Percentiles rank a stretch among this genome's conserved stretches.
These are phyloP conservation scores for Pyrus betulifolia DNA, from an alignment of 306 rosid genomes.

Conservation along the genomic window DNA sequence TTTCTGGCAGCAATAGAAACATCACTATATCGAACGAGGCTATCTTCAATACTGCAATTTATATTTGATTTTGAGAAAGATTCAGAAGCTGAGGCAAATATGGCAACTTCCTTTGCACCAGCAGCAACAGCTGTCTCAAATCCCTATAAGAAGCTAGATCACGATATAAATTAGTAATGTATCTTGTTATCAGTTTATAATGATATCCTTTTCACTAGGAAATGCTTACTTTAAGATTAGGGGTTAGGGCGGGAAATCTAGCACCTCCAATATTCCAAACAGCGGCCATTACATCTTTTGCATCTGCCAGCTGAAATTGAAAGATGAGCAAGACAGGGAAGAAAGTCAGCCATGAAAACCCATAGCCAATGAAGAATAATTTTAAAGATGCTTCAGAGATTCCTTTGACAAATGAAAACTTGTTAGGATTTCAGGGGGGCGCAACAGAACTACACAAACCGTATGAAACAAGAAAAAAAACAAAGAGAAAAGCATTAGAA, in stretches of 20 bases:
- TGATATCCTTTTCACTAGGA: not conserved
- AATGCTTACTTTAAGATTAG: conserved; percentile 72
- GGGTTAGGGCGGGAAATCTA: conserved; percentile 76
- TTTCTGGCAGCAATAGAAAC: conserved; percentile 64
- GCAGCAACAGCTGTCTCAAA: conserved; percentile 86
- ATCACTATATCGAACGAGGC: conserved; percentile 55
- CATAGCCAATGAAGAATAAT: not conserved
- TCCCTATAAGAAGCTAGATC: conserved; percentile 44
- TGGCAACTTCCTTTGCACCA: conserved; percentile 91
- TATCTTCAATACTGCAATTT: conserved; percentile 75
- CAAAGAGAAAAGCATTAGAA: not conserved
- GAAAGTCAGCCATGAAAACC: not conserved
- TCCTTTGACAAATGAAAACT: not conserved
- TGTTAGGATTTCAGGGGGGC: not conserved
- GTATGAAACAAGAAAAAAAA: too few relatives aligned
- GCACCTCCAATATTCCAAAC: conserved; percentile 59
- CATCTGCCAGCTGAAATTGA: conserved; percentile 70
- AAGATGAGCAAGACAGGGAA: not conserved
- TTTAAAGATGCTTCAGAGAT: not conserved
- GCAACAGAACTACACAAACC: not conserved
- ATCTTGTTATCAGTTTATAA: not conserved
- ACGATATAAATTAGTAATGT: not conserved
- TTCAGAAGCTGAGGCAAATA: conserved; percentile 89
- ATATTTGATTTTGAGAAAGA: conserved; percentile 80
- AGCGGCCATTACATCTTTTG: conserved; percentile 73